Percentiles rank a stretch among this genome's conserved stretches.
Evolutionary conservation across 306 rosid genomes (phyloP).

Genomic region (Lathyrus sativus): DNA sequence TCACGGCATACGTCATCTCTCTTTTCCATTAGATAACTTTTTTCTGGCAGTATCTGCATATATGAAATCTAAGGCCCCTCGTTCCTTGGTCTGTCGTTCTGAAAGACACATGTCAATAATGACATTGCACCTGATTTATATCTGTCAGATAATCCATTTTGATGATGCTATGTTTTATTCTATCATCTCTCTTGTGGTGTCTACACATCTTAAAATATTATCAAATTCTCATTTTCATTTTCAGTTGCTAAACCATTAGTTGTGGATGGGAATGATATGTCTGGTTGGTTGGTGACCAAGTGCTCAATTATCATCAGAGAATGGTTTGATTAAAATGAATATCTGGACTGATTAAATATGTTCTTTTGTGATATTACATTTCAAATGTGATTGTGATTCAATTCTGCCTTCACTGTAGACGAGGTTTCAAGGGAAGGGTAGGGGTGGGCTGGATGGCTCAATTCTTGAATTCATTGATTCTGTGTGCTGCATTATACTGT

Average conservation of each 20-base stretch:
- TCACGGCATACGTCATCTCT: slow-evolving; percentile 15
- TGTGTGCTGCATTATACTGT: slow-evolving; percentile 21
- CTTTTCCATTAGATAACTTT: not conserved
- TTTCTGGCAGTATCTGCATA: too few species aligned
- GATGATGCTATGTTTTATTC: slow-evolving; percentile 1
- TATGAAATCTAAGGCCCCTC: too few species aligned
- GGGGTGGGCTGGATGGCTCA: not conserved
- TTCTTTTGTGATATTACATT: slow-evolving; percentile 24
- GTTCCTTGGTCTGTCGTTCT: slow-evolving; percentile 8
- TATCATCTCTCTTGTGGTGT: slow-evolving; percentile 10
- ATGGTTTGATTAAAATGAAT: not conserved
- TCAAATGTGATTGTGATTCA: slow-evolving; percentile 3
- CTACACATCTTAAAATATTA: slow-evolving; percentile 22
- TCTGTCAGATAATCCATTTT: slow-evolving; percentile 7
- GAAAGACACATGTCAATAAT: slow-evolving; percentile 10
- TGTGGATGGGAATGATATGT: slow-evolving; percentile 55
- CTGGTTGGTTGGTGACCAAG: slow-evolving; percentile 22
- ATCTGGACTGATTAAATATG: slow-evolving; percentile 16
- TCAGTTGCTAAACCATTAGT: slow-evolving; percentile 59
- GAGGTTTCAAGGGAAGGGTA: slow-evolving; percentile 10
- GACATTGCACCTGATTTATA: not conserved
- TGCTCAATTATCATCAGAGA: slow-evolving; percentile 20
- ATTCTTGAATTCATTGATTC: not conserved
- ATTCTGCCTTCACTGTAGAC: slow-evolving; percentile 12
- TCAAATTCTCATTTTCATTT: slow-evolving; percentile 13